Evolutionary conservation across 352 stramenopile species (phyloP).

Genomic region (Globisporangium echinulatum): DNA sequence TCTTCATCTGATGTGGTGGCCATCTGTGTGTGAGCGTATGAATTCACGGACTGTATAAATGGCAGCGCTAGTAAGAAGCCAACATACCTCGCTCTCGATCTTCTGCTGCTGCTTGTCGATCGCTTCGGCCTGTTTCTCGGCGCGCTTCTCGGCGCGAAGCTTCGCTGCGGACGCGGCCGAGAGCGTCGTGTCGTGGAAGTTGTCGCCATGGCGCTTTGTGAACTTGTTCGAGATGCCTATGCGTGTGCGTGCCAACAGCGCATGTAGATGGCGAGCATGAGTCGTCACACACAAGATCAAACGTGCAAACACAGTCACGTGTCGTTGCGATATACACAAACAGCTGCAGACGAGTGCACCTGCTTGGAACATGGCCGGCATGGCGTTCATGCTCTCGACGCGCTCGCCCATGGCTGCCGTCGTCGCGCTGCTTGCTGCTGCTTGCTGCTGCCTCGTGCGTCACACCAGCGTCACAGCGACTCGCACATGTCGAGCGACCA

Average conservation of each 20-base stretch:
- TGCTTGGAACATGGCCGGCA: constrained; percentile 18
- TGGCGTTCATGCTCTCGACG: constrained; percentile 15
- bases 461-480: too few relatives aligned
- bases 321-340: background rate
- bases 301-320: too few relatives aligned
- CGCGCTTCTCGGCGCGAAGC: constrained; percentile 48
- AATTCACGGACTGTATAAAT: background rate
- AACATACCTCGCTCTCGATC: constrained; percentile 58
- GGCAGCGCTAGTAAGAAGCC: background rate
- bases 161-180: constrained; percentile 64
- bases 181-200: constrained; percentile 74
- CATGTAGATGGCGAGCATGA: background rate
- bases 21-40: background rate
- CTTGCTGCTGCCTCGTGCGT: too few relatives aligned
- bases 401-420: constrained; percentile 9
- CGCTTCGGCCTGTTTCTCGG: constrained; percentile 53
- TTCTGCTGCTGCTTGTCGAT: constrained; percentile 80
- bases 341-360: constrained; percentile 2
- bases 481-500: too few relatives aligned
- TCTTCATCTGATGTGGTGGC: constrained; percentile 47
- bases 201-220: constrained; percentile 56
- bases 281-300: too few relatives aligned
- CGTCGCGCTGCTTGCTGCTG: too few relatives aligned
- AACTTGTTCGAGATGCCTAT: constrained; percentile 82
- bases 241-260: background rate